phyloP scores from a whole-genome alignment of 257 asterid species.

The Voacanga thouarsii region DNA sequence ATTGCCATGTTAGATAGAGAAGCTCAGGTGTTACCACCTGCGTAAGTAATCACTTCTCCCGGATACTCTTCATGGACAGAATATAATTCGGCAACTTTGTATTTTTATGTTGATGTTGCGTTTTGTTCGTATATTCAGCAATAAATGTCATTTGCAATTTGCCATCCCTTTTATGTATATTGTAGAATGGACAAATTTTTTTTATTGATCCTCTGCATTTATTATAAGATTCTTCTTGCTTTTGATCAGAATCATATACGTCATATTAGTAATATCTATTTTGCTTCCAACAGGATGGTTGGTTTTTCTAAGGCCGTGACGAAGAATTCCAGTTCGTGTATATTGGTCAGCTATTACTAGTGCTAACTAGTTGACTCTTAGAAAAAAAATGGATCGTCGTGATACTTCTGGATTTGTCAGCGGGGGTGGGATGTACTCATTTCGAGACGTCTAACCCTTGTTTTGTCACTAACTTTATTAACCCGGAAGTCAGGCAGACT shows the following conservation, averaged over 20 bases:
- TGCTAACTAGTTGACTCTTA: constrained; percentile 26
- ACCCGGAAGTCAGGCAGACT: constrained; percentile 90
- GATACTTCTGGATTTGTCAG: constrained; percentile 98
- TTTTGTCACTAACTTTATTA: constrained; percentile 39
- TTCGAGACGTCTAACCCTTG: constrained; percentile 61
- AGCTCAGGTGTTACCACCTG: background rate
- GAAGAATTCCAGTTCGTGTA: constrained; percentile 29
- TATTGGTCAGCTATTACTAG: constrained; percentile 26
- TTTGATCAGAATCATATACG: background rate
- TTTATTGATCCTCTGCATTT: background rate
- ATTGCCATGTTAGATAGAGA: background rate
- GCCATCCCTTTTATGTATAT: too few relatives aligned
- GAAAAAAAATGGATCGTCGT: constrained; percentile 71
- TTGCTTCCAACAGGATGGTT: constrained; percentile 49
- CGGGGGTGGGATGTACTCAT: constrained; percentile 78
- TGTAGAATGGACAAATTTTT: background rate
- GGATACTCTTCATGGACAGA: background rate
- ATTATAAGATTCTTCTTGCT: background rate
- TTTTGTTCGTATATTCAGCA: background rate
- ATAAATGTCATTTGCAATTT: background rate
- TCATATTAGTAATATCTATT: background rate
- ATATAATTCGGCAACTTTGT: background rate
- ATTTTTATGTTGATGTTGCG: background rate
- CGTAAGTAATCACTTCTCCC: background rate
- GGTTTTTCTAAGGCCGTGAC: constrained; percentile 17